phyloP scores from a whole-genome alignment of 352 stramenopile species.

The Pelagophyceae sp. region DNA sequence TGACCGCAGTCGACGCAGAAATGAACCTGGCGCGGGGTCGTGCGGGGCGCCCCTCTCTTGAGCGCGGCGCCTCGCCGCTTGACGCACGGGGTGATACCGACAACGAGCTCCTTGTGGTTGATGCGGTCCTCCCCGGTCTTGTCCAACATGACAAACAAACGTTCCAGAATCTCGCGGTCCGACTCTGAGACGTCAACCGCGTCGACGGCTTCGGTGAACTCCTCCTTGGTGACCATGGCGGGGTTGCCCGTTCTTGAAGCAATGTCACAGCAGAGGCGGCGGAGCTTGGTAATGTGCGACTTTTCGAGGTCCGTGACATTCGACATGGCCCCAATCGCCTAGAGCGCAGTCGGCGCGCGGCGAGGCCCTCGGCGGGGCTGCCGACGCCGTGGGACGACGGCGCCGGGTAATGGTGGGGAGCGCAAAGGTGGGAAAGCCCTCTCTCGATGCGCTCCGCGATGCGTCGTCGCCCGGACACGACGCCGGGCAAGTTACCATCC shows the following conservation, averaged over 20 bases:
- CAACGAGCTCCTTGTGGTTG: conserved; percentile 18
- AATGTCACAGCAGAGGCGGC: background rate
- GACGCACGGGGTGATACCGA: background rate
- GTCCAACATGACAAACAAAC: conserved; percentile 18
- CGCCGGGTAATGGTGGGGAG: too few species aligned
- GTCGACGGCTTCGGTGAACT: background rate
- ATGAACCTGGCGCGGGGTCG: too few species aligned
- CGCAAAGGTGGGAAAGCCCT: too few species aligned
- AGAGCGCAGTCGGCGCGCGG: too few species aligned
- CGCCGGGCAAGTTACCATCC: background rate
- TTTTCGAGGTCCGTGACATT: conserved; percentile 15
- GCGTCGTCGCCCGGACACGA: too few species aligned
- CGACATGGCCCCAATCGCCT: conserved; percentile 9
- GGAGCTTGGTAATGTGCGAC: background rate
- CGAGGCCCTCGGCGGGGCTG: too few species aligned
- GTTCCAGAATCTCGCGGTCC: conserved; percentile 11
- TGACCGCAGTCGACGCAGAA: too few species aligned
- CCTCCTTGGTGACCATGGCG: conserved; percentile 7
- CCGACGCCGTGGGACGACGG: too few species aligned
- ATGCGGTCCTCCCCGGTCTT: conserved; percentile 11
- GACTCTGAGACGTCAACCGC: background rate
- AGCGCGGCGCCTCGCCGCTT: too few species aligned
- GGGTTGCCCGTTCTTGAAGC: background rate
- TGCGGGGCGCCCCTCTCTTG: too few species aligned
- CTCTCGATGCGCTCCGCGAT: too few species aligned